Conservation (phyloP, 1,139 yeast genomes). For the Geotrichum klebahnii region DNA sequence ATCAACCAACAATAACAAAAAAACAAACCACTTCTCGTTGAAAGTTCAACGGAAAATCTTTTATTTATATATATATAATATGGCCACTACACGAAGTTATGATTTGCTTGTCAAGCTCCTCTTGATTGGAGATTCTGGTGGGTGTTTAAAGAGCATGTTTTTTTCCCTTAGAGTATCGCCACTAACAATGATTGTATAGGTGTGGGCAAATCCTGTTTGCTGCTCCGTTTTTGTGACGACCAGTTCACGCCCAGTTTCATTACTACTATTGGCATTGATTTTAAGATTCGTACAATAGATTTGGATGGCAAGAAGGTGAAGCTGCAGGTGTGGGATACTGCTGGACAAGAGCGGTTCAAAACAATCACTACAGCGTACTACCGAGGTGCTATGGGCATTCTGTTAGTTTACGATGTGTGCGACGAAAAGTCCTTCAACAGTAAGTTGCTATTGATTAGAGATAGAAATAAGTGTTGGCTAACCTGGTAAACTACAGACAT, state of each 20-base stretch:
- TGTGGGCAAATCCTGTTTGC: slow-evolving; percentile 92
- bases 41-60: too few relatives aligned
- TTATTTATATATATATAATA: too few relatives aligned
- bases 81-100: slow-evolving; percentile 63
- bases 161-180: not conserved
- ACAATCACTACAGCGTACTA: slow-evolving; percentile 97
- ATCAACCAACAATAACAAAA: too few relatives aligned
- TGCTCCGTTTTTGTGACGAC: slow-evolving; percentile 92
- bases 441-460: slow-evolving; percentile 13
- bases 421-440: slow-evolving; percentile 89
- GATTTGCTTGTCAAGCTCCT: slow-evolving; percentile 92
- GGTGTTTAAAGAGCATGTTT: slow-evolving; percentile 22
- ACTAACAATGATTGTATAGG: slow-evolving; percentile 36
- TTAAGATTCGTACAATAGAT: slow-evolving; percentile 94
- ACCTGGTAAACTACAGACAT: slow-evolving; percentile 37
- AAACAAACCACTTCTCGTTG: too few relatives aligned
- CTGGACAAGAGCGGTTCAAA: slow-evolving; percentile 97
- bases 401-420: slow-evolving; percentile 91
- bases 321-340: slow-evolving; percentile 98
- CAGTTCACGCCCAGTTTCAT: slow-evolving; percentile 94
- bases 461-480: not conserved
- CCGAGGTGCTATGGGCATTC: slow-evolving; percentile 98
- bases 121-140: slow-evolving; percentile 89
- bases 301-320: slow-evolving; percentile 89
- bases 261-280: slow-evolving; percentile 96